These are phyloP conservation scores for Microcyclosporella mali DNA, from an alignment of 2,329 filamentous ascomycete genomes.

Conservation along the genomic window DNA sequence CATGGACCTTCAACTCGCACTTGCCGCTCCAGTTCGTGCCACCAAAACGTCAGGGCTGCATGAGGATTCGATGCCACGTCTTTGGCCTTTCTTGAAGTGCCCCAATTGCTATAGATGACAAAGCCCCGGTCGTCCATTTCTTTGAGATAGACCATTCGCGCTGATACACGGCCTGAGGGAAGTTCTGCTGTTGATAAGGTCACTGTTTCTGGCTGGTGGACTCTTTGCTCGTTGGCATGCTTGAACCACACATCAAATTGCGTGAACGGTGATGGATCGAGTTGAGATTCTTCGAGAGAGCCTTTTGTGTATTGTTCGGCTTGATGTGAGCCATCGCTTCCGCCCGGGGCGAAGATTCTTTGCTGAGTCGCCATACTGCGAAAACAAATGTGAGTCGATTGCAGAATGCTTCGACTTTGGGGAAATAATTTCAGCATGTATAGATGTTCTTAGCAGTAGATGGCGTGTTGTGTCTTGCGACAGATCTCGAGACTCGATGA, in stretches of 20 bases:
- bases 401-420: no score
- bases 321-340: constrained; percentile 52
- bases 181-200: constrained; percentile 78
- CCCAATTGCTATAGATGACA: constrained; percentile 91
- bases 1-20: constrained; percentile 78
- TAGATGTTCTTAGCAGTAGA: not conserved
- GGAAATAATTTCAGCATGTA: no score
- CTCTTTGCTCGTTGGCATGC: constrained; percentile 55
- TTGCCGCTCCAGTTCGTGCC: constrained; percentile 79
- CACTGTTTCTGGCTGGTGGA: constrained; percentile 80
- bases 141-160: constrained; percentile 89
- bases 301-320: constrained; percentile 71
- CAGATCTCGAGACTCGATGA: not conserved
- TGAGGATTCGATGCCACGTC: constrained; percentile 69
- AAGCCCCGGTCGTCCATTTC: constrained; percentile 80
- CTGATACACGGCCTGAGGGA: constrained; percentile 75
- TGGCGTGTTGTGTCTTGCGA: no score
- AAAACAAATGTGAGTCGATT: no score
- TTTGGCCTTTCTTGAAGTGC: constrained; percentile 60
- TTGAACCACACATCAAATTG: constrained; percentile 93
- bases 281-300: constrained; percentile 55
- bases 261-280: constrained; percentile 60
- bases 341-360: constrained; percentile 58
- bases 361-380: constrained; percentile 27
- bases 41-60: constrained; percentile 84